Evolutionary conservation across 768 basidiomycete genomes (phyloP), one percentile per base, ranked within the genome.

Genomic region (Russula brevipes): DNA sequence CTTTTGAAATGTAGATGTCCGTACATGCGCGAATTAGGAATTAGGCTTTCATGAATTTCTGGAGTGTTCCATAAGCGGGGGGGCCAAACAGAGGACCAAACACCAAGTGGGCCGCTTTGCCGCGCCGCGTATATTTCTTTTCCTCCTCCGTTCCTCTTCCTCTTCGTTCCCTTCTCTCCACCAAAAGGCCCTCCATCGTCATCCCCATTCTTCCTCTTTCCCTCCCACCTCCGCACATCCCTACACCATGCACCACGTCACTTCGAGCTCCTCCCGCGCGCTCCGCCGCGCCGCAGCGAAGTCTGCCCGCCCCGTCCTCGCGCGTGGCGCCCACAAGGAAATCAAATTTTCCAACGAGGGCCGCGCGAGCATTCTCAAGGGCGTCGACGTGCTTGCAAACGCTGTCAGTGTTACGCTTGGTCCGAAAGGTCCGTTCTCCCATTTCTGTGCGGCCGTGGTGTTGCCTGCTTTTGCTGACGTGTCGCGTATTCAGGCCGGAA

Each of bases 331-430:
- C 17, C 91, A 95, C 84, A 97, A 97, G 83, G 94, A 97, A 75
- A 91, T 98, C 75, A 88, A 89, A 78, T 98, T 98, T 78, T 90
- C 89, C 72, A 95, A 98, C 75, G 93, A 94, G 69, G 94, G 94
- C 69, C 85, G 95, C 67, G 92, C 94, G 36, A 85, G 86, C 76
- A 96, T 97, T 77, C 82, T 98, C 69, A 89, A 88, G 75, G 96
- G 96, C 76, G 94, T 99, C 66, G 95, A 98, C 77, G 81, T 96
- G 71, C 87, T 99, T 68, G 95, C 96, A 63, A 94, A 98, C 74
- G 95, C 96, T 63, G 96, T 98, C 73, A 88, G 87, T 68, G 94
- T 97, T 54, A 99, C 96, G 46, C 85, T 98, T 31, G 96, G 96
- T 62, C 96, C 96, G 38, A 98, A 99, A 79, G 94, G 93, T 87